phyloP scores from a whole-genome alignment of 768 basidiomycete species.

The Serendipita sp. region DNA sequence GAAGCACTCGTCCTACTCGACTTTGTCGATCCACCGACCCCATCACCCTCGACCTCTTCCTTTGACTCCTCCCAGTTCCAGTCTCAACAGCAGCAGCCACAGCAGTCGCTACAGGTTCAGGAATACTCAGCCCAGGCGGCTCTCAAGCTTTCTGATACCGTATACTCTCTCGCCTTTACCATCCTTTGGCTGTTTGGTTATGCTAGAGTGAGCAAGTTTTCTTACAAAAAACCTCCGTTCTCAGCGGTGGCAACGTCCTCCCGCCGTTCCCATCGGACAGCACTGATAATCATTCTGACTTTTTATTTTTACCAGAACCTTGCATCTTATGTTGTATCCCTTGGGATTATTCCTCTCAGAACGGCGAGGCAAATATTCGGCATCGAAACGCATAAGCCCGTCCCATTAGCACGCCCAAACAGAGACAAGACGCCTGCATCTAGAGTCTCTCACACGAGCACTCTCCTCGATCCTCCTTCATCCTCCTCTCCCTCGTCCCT shows the following conservation, averaged over 20 bases:
- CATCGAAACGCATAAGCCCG: neutral
- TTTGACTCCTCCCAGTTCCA: neutral
- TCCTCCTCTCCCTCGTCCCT: too few relatives aligned
- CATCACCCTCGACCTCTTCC: neutral
- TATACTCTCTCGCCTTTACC: neutral
- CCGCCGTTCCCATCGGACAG: neutral
- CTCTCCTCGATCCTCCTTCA: too few relatives aligned
- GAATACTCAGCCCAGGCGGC: neutral
- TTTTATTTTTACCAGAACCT: neutral
- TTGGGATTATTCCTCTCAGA: neutral
- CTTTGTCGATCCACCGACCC: neutral
- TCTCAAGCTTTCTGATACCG: neutral
- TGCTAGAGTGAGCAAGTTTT: neutral
- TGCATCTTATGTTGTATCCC: neutral
- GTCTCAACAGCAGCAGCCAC: neutral
- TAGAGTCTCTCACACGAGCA: too few relatives aligned
- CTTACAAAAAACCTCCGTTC: neutral
- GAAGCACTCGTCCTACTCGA: neutral
- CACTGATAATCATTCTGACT: neutral
- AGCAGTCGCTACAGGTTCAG: neutral
- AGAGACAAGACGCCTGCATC: neutral
- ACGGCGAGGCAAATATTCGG: neutral
- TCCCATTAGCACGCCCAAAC: neutral
- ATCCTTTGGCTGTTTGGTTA: slow-evolving; percentile 1
- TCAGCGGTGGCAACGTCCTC: neutral